These are phyloP conservation scores for Aspergillus sclerotioniger DNA, from an alignment of 495 filamentous ascomycete genomes.

Conservation along the genomic window DNA sequence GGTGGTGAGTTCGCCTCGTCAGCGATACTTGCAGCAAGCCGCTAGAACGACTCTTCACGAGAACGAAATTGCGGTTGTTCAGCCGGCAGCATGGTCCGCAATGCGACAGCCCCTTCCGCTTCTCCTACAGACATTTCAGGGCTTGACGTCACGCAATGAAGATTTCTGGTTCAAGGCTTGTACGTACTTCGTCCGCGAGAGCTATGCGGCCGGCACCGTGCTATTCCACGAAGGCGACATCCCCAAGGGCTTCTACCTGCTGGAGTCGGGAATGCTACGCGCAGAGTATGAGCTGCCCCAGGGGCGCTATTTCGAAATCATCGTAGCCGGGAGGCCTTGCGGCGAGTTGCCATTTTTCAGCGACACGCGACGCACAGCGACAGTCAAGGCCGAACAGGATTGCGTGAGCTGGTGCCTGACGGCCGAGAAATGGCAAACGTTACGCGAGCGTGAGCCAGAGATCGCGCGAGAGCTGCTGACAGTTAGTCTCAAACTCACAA, in stretches of 20 bases:
- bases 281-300: constrained; percentile 89
- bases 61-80: constrained; percentile 44
- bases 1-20: constrained; percentile 74
- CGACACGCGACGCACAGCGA: constrained; percentile 81
- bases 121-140: constrained; percentile 88
- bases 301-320: constrained; percentile 83
- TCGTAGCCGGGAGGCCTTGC: constrained; percentile 91
- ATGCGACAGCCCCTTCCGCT: constrained; percentile 88
- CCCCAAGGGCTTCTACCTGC: constrained; percentile 81
- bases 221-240: constrained; percentile 72
- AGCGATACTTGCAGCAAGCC: constrained; percentile 70
- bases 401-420: constrained; percentile 81
- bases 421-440: constrained; percentile 60
- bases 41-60: constrained; percentile 71
- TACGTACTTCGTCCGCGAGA: constrained; percentile 66
- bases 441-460: constrained; percentile 68
- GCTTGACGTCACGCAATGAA: constrained; percentile 71
- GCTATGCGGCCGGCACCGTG: constrained; percentile 64
- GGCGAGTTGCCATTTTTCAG: constrained; percentile 96
- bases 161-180: constrained; percentile 89
- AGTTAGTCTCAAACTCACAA: constrained; percentile 81
- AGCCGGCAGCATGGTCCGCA: constrained; percentile 63
- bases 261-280: constrained; percentile 84
- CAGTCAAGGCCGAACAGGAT: constrained; percentile 76
- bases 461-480: constrained; percentile 81